Evolutionary conservation across 177 flowering plant species (phyloP).

Genomic region (Vitis hybrid): DNA sequence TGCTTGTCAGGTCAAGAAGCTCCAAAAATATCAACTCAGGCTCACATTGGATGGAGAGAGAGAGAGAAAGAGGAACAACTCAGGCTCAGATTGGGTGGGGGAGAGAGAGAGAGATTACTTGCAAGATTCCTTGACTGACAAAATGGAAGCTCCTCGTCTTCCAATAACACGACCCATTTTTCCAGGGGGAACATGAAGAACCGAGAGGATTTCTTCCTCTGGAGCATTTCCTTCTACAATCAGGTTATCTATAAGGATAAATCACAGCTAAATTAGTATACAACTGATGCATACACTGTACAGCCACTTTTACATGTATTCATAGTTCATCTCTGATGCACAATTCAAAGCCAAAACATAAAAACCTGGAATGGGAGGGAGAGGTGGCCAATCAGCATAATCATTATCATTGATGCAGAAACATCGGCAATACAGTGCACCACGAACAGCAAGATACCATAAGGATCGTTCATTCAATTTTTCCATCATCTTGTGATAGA

Average conservation of each 20-base stretch:
- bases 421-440: slow-evolving; percentile 86
- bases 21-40: no score
- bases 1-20: slow-evolving; percentile 2
- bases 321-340: neutral
- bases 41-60: slow-evolving; percentile 9
- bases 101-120: slow-evolving; percentile 45
- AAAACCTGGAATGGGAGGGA: slow-evolving; percentile 84
- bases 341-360: neutral
- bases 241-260: slow-evolving; percentile 39
- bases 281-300: neutral
- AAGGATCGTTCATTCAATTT: slow-evolving; percentile 64
- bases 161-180: slow-evolving; percentile 94
- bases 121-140: slow-evolving; percentile 85
- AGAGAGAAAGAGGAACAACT: slow-evolving; percentile 8
- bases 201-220: slow-evolving; percentile 84
- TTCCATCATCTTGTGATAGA: slow-evolving; percentile 85
- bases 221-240: slow-evolving; percentile 43
- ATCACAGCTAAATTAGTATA: neutral
- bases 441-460: slow-evolving; percentile 81
- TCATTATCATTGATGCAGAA: slow-evolving; percentile 74
- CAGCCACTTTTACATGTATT: neutral
- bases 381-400: slow-evolving; percentile 76
- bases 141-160: slow-evolving; percentile 72
- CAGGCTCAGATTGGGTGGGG: neutral
- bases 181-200: slow-evolving; percentile 80